Conservation (phyloP, 306 rosid species). For the Gleditsia sinensis region DNA sequence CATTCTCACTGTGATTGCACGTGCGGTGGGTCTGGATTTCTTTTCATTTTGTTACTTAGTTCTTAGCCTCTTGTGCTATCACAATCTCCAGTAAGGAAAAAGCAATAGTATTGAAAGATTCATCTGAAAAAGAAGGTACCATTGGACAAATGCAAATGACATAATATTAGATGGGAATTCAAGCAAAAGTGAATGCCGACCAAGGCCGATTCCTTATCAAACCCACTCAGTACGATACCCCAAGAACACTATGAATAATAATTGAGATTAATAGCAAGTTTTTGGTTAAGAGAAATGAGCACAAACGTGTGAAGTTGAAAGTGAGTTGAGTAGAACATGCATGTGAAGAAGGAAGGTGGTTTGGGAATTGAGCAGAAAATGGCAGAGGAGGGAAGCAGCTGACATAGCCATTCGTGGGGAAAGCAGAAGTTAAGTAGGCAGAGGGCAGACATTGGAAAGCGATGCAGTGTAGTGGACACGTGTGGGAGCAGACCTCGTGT, state of each 20-base stretch:
- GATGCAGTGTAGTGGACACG: background rate
- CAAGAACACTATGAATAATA: no score
- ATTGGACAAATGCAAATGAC: slow-evolving; percentile 2
- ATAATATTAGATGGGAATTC: background rate
- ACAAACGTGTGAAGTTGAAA: no score
- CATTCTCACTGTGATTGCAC: no score
- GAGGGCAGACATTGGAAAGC: slow-evolving; percentile 14
- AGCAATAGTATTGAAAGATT: no score
- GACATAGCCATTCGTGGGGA: slow-evolving; percentile 49
- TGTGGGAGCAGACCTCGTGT: slow-evolving; percentile 34
- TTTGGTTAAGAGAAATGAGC: no score
- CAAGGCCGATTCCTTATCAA: slow-evolving; percentile 13
- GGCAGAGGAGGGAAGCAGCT: background rate
- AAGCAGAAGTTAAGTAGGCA: background rate
- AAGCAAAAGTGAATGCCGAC: background rate
- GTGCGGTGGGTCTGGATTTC: no score
- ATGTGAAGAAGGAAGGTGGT: no score
- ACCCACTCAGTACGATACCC: background rate
- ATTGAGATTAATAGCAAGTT: no score
- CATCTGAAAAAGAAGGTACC: background rate
- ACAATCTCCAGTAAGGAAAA: no score
- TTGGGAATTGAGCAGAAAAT: background rate
- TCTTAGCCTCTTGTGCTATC: no score
- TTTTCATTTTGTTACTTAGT: no score
- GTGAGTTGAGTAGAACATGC: no score